Conservation (phyloP, 208 protist species). For the Leishmania gerbilli region DNA sequence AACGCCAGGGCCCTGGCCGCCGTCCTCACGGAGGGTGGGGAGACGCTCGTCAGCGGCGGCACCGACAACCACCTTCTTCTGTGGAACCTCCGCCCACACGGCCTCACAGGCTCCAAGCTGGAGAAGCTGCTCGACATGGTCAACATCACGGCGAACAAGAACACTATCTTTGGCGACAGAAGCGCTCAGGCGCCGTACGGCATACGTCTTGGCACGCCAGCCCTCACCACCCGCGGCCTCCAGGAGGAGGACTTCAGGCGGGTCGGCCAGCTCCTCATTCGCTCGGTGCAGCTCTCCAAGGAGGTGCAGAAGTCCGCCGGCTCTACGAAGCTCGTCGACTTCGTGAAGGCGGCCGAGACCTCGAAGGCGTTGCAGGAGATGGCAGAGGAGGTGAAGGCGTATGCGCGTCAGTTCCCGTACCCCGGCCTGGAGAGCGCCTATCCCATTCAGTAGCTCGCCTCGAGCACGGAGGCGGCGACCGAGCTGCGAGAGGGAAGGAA, state of each 20-base stretch:
- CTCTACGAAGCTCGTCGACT: constrained; percentile 83
- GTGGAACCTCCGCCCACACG: constrained; percentile 96
- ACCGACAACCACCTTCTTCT: constrained; percentile 99
- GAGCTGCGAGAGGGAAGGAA: not conserved
- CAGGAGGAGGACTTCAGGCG: constrained; percentile 89
- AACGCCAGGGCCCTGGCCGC: constrained; percentile 92
- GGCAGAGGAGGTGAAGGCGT: constrained; percentile 78
- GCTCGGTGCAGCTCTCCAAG: constrained; percentile 80
- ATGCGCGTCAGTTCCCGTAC: constrained; percentile 81
- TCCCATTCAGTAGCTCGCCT: constrained; percentile 24
- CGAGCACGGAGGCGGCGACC: not conserved
- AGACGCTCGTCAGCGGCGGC: constrained; percentile 95
- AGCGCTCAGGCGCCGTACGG: constrained; percentile 93
- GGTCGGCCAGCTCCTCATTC: constrained; percentile 92
- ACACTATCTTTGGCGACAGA: constrained; percentile 95
- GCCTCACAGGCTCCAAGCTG: constrained; percentile 95
- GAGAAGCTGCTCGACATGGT: constrained; percentile 94
- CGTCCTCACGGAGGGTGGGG: constrained; percentile 80
- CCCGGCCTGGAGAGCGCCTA: constrained; percentile 72
- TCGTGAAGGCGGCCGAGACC: constrained; percentile 53
- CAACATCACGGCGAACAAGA: constrained; percentile 97
- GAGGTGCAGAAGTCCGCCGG: constrained; percentile 62
- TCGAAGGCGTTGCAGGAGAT: constrained; percentile 58
- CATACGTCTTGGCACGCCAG: constrained; percentile 95
- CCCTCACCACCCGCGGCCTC: constrained; percentile 95